Base-by-base conservation (phyloP, 768 basidiomycete genomes). In the Mycena galericulata region DNA sequence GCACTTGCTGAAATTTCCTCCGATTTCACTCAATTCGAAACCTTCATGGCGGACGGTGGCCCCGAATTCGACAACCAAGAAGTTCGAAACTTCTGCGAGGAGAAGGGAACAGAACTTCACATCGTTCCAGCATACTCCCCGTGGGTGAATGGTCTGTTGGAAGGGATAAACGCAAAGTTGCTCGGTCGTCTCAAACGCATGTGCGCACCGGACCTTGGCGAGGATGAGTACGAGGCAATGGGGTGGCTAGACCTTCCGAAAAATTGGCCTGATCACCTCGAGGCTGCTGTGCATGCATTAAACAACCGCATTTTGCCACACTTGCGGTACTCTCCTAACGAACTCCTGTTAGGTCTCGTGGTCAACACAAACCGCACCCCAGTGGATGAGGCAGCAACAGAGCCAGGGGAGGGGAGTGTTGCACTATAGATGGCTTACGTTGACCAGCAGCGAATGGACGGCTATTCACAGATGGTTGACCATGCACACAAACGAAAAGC, bases 101-200 rank as follows among this genome's bases (percentile, higher is more conserved):
- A 34, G 34, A 15, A 8, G 18, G 59, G 46, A 2, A 22, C 34
- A 18, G 46, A 60, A 10, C 56, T 57, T 10, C 64, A 59, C 20
- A 49, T 74, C 0, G 61, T 65, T 0, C 49, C 76, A 3, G 74
- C 71, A 0, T 79, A 79, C 30, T 61, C 76, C 1, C 79, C 54
- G 0, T 80, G 78, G 79, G 54, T 78, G 15, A 79, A 80, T 38
- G 75, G 79, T 0, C 68, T 80, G 0, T 63, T 79, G 0, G 75
- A 81, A 34, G 74, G 74, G 1, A 65, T 73, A 0, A 79, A 80
- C 53, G 60, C 63, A 2, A 58, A 72, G 7, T 61, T 79, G 0
- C 62, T 79, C 0, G 63, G 69, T 1, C 10, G 63, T 0, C 58
- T 80, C 6, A 64, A 72, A 27, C 32, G 66, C 0, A 47, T 78